Evolutionary conservation across 1,139 yeast species (phyloP), one percentile per base, ranked within the genome.

Genomic region (Diutina scorzettiae): DNA sequence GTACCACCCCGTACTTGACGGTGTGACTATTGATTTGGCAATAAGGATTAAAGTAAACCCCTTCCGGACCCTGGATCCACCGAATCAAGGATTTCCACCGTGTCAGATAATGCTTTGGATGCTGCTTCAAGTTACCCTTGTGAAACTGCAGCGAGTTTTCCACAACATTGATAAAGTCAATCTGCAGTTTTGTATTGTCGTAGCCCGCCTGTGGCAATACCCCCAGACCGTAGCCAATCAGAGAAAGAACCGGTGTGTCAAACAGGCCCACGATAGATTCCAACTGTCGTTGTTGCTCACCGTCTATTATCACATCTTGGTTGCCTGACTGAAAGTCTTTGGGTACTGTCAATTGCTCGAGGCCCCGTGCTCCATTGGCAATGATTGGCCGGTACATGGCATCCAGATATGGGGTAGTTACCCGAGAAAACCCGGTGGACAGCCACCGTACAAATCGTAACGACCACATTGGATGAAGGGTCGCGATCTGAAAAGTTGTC

Each of bases 41-140:
- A 59, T 74, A 91, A 3, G 99, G 97, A 55, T 91, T 93, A 64
- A 86, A 93, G 58, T 89, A 93, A 4, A 91, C 81, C 3, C 96
- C 96, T 91, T 1, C 96, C 96, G n/a, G 76, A 52, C 37, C 73
- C 73, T 53, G 83, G 91, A 17, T 85, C 69, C 1, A 89, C 69
- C 1, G 71, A 60, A 8, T 72, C 62, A 1, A 85, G 64, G 23
- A 19, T 12, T 5, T 17, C 19, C 0, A 95, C 93, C 8, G 81
- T 65, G 42, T 58, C 61, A 96, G 83, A 57, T 93, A 93, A 59
- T 93, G 98, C 8, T 67, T 57, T 1, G 83, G 79, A 54, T 76
- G 67, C 49, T 77, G 80, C 41, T 65, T 58, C 53, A 86, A 60
- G 57, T 93, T 93, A 40, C 69, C 55, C 1, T 73, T 63, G 55